phyloP scores from a whole-genome alignment of 106 monocot species.

The Triglochin maritima region DNA sequence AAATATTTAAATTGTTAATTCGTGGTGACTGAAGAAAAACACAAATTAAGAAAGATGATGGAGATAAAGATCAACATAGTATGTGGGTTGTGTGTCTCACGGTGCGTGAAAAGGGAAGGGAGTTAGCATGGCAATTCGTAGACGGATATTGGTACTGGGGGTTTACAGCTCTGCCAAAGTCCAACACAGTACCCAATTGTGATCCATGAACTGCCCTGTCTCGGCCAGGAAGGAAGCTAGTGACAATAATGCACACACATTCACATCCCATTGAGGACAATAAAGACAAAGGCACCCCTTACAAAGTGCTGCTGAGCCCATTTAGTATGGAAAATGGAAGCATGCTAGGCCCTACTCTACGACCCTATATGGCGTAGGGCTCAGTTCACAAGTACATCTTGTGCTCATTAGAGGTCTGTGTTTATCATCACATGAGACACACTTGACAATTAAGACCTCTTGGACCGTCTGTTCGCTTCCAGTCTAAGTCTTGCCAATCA shows the following conservation, averaged over 20 bases:
- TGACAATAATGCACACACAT: constrained; percentile 1
- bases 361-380: background rate
- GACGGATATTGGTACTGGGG: too few species aligned
- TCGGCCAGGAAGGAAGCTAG: background rate
- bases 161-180: background rate
- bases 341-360: constrained; percentile 9
- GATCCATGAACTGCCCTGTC: background rate
- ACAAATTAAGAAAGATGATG: too few species aligned
- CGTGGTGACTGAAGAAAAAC: too few species aligned
- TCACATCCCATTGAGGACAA: background rate
- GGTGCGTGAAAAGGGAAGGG: too few species aligned
- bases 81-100: too few species aligned
- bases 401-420: background rate
- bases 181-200: background rate
- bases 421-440: background rate
- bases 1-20: too few species aligned
- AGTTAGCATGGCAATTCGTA: too few species aligned
- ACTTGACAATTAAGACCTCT: background rate
- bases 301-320: constrained; percentile 7
- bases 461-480: background rate
- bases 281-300: constrained; percentile 15
- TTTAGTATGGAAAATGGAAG: background rate
- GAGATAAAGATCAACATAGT: too few species aligned
- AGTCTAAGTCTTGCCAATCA: background rate
- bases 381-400: constrained; percentile 4